Conservation (phyloP, 2,329 filamentous ascomycete species). For the Apiospora rasikravindrae region DNA sequence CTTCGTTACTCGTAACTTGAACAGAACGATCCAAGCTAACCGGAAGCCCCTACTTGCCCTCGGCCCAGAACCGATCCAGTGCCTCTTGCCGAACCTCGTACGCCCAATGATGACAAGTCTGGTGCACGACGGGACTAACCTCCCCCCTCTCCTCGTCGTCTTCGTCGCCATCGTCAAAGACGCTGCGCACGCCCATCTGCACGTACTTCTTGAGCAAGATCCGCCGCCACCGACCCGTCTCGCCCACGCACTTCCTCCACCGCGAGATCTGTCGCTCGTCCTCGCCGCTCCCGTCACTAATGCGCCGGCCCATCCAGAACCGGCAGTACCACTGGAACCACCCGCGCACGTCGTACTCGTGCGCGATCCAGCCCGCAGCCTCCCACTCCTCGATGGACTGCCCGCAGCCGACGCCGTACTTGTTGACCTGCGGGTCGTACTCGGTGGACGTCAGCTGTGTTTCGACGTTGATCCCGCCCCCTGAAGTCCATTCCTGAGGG, state of each 20-base stretch:
- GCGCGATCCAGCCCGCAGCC: conserved; percentile 59
- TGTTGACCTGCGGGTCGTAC: conserved; percentile 57
- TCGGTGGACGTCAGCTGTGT: conserved; percentile 44
- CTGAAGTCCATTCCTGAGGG: conserved; percentile 48
- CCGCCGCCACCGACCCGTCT: conserved; percentile 55
- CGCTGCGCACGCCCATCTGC: conserved; percentile 43
- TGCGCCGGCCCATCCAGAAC: conserved; percentile 56
- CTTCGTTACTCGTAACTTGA: neutral
- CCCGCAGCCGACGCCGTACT: conserved; percentile 56
- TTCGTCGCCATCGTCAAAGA: conserved; percentile 51
- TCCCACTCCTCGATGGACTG: conserved; percentile 63
- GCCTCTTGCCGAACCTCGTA: conserved; percentile 56
- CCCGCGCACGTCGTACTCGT: conserved; percentile 56
- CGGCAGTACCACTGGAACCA: conserved; percentile 64
- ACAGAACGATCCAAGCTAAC: neutral
- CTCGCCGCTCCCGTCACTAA: no score
- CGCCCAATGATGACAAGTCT: conserved; percentile 63
- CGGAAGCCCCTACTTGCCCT: conserved; percentile 22
- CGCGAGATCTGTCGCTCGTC: conserved; percentile 52
- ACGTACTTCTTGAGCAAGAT: conserved; percentile 58
- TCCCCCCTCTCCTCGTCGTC: conserved; percentile 43
- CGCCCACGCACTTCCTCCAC: conserved; percentile 59
- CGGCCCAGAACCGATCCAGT: conserved; percentile 53
- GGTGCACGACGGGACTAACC: conserved; percentile 61
- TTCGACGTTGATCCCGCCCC: conserved; percentile 29